Percentiles rank a stretch among this genome's conserved stretches.
Conservation (phyloP, 495 filamentous ascomycete species). For the Neurospora sp. region DNA sequence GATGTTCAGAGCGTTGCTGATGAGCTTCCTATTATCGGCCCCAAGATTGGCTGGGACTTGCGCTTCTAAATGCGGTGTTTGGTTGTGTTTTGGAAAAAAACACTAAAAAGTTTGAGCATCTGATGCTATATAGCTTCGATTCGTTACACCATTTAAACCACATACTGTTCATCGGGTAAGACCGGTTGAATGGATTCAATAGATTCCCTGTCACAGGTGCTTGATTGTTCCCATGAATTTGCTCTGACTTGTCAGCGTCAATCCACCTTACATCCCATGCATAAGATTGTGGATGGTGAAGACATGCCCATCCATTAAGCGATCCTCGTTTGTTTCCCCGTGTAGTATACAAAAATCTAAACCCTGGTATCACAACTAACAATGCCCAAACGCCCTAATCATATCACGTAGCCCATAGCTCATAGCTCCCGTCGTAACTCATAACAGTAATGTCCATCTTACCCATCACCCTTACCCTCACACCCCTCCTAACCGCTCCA, state of each 20-base stretch:
- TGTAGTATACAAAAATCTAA: no score
- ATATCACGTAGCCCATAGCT: no score
- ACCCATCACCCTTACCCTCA: not conserved
- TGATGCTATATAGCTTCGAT: not conserved
- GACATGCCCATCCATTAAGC: no score
- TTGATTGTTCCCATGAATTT: not conserved
- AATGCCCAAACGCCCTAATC: no score
- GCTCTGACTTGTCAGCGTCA: no score
- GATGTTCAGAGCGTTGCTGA: slow-evolving; percentile 98
- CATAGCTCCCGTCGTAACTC: no score
- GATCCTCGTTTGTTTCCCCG: no score
- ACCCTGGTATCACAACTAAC: no score
- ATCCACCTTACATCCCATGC: no score
- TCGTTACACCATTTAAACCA: not conserved
- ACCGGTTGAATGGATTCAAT: not conserved
- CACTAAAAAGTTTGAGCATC: not conserved
- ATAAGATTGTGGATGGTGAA: no score
- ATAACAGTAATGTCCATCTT: no score
- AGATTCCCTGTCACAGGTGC: not conserved
- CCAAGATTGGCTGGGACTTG: slow-evolving; percentile 92
- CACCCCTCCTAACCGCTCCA: slow-evolving; percentile 39
- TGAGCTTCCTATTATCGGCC: slow-evolving; percentile 78
- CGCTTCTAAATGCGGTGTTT: slow-evolving; percentile 41
- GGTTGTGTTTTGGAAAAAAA: not conserved
- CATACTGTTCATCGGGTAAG: not conserved